Conservation (phyloP, 2,329 filamentous ascomycete species). For the Fusarium tanahbumbuense region DNA sequence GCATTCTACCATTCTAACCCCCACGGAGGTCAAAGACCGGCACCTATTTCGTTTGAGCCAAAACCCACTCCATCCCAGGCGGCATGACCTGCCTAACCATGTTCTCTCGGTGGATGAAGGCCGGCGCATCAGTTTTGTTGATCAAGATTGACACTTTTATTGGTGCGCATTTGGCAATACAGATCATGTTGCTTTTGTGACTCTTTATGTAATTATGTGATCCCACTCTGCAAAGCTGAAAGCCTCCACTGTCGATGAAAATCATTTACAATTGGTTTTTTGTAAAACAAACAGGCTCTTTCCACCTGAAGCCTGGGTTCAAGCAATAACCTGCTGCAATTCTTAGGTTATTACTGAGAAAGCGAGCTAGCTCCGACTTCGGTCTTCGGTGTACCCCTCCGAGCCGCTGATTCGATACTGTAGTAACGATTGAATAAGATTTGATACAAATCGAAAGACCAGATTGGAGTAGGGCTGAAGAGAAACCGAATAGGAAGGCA, state of each 20-base stretch:
- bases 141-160: slow-evolving; percentile 41
- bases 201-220: slow-evolving; percentile 2
- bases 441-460: slow-evolving; percentile 17
- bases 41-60: slow-evolving; percentile 20
- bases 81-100: slow-evolving; percentile 31
- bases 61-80: slow-evolving; percentile 22
- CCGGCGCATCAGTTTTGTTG: slow-evolving; percentile 36
- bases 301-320: slow-evolving; percentile 2
- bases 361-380: slow-evolving; percentile 43
- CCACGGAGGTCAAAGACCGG: slow-evolving; percentile 47
- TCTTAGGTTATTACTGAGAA: slow-evolving; percentile 16
- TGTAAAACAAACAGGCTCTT: slow-evolving; percentile 5
- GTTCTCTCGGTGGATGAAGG: slow-evolving; percentile 31
- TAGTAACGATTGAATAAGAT: slow-evolving; percentile 28
- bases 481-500: slow-evolving; percentile 35
- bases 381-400: slow-evolving; percentile 43
- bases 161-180: slow-evolving; percentile 45
- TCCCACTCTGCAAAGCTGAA: slow-evolving; percentile 12
- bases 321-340: slow-evolving; percentile 22
- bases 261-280: slow-evolving; percentile 14
- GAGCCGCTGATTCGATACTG: slow-evolving; percentile 17
- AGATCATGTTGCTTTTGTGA: slow-evolving; percentile 26
- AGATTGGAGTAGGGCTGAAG: slow-evolving; percentile 41
- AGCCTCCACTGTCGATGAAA: slow-evolving; percentile 12
- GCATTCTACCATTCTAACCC: slow-evolving; percentile 42